Evolutionary conservation across 2,329 filamentous ascomycete genomes (phyloP).

Genomic region (Aspergillus clavatus): DNA sequence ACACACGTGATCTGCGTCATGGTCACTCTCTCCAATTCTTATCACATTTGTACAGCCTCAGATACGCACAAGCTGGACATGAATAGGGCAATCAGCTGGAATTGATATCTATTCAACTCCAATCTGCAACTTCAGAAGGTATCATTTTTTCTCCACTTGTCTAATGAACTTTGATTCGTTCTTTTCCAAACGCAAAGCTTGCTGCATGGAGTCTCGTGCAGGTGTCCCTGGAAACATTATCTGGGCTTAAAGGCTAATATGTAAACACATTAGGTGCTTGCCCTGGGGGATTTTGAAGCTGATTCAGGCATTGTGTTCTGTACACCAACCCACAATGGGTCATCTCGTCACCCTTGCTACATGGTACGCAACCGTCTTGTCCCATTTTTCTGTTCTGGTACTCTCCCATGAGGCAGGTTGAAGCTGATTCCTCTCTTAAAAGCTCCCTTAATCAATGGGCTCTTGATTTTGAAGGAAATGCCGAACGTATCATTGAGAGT

Average conservation of each 20-base stretch:
- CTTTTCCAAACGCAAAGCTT: neutral
- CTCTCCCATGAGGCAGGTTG: neutral
- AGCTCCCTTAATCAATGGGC: constrained; percentile 46
- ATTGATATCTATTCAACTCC: neutral
- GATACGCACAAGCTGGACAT: neutral
- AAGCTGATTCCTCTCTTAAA: constrained; percentile 8
- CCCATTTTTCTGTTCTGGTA: neutral
- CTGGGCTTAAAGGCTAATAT: neutral
- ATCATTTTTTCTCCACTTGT: neutral
- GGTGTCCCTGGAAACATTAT: neutral
- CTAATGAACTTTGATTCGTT: neutral
- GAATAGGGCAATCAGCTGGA: neutral
- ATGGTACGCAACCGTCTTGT: constrained; percentile 24
- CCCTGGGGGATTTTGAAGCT: neutral
- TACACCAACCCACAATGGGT: constrained; percentile 27
- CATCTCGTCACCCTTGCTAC: constrained; percentile 43
- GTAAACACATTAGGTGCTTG: neutral
- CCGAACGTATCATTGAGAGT: constrained; percentile 58
- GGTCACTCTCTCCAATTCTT: constrained; percentile 12
- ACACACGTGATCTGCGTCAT: constrained; percentile 25
- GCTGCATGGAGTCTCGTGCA: neutral
- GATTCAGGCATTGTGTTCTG: neutral
- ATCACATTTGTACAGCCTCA: neutral
- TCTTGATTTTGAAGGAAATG: constrained; percentile 61
- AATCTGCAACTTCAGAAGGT: neutral